Percentiles rank a stretch among this genome's conserved stretches.
Evolutionary conservation across 2,329 filamentous ascomycete genomes (phyloP).

Genomic region (Pseudocercospora pini-densiflorae): DNA sequence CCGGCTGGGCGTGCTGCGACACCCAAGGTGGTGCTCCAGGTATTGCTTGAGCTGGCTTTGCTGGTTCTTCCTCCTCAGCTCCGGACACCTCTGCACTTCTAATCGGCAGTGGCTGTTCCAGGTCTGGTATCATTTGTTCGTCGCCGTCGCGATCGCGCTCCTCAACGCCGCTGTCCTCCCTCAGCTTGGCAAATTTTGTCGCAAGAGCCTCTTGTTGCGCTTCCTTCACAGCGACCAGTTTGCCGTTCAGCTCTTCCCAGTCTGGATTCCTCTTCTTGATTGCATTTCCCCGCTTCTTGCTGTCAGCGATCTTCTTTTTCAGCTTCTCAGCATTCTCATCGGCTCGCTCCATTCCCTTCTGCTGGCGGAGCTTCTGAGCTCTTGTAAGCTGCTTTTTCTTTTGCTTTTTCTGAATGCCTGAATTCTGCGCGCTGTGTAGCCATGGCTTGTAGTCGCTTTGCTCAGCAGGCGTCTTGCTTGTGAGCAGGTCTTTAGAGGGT

Average conservation of each 20-base stretch:
- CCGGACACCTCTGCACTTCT: constrained; percentile 15
- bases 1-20: constrained; percentile 23
- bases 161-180: constrained; percentile 4
- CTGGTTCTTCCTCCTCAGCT: constrained; percentile 13
- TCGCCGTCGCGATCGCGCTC: constrained; percentile 14
- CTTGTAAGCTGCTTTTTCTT: constrained; percentile 61
- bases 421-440: constrained; percentile 71
- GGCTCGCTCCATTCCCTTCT: constrained; percentile 60
- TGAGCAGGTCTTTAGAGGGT: constrained; percentile 48
- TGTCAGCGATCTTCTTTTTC: constrained; percentile 61
- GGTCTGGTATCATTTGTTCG: constrained; percentile 24
- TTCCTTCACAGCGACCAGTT: constrained; percentile 24
- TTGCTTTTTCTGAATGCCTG: constrained; percentile 70
- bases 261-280: constrained; percentile 40
- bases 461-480: constrained; percentile 52
- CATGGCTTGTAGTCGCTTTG: constrained; percentile 62
- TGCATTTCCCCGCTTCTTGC: constrained; percentile 52
- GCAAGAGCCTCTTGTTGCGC: constrained; percentile 16
- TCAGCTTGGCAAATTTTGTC: constrained; percentile 18
- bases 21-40: constrained; percentile 20
- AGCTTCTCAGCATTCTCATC: constrained; percentile 59
- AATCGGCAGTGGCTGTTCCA: constrained; percentile 11
- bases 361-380: constrained; percentile 58
- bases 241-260: constrained; percentile 42
- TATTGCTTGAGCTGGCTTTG: neutral